Percentiles rank a stretch among this genome's conserved stretches.
Evolutionary conservation across 176 grass and related monocot genomes (phyloP).

Genomic region (Cenchrus fungigraminus): DNA sequence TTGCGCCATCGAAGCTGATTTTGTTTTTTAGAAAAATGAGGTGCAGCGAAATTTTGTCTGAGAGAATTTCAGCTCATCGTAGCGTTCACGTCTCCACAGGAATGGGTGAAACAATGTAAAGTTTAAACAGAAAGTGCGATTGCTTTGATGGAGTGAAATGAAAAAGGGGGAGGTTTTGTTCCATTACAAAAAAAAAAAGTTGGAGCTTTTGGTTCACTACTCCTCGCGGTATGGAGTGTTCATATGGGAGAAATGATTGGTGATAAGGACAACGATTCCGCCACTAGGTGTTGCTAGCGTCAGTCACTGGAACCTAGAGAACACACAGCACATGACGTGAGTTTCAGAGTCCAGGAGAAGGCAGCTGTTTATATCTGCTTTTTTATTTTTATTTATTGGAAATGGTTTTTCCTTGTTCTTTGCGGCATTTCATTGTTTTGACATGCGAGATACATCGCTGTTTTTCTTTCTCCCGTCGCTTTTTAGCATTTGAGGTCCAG

Average conservation of each 20-base stretch:
- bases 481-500: background rate
- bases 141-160: background rate
- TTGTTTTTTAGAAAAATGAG: no score
- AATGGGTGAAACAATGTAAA: background rate
- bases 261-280: background rate
- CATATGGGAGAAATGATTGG: conserved; percentile 12
- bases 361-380: background rate
- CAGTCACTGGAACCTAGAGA: background rate
- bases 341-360: conserved; percentile 17
- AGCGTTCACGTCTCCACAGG: background rate
- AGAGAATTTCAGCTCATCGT: background rate
- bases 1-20: background rate
- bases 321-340: background rate
- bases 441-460: conserved; percentile 8
- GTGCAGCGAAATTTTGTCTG: background rate
- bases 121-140: background rate
- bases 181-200: background rate
- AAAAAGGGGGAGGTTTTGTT: background rate
- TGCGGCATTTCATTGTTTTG: background rate
- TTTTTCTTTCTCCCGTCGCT: conserved; percentile 6
- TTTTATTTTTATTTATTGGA: background rate
- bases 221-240: conserved; percentile 1
- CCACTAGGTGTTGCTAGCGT: background rate
- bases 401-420: conserved; percentile 23
- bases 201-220: background rate